A percentile compares a stretch with the other conserved stretches of the same genome.
phyloP scores from a whole-genome alignment of 2,329 filamentous ascomycete genomes.

The Nigrograna mackinnonii region DNA sequence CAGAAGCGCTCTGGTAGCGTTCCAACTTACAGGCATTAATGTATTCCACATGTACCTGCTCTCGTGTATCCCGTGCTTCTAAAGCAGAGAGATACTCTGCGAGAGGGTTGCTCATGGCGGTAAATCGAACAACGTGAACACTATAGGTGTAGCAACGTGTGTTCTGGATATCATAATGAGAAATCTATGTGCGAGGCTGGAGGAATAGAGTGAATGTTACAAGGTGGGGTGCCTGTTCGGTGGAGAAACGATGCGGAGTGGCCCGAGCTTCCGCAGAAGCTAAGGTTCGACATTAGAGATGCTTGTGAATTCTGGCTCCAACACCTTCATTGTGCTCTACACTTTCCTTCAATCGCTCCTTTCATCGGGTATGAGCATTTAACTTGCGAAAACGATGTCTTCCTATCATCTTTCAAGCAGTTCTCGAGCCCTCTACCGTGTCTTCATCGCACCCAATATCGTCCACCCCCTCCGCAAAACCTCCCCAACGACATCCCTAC shows the following conservation, averaged over 20 bases:
- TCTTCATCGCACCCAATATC: conserved; percentile 46
- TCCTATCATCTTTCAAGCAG: conserved; percentile 34
- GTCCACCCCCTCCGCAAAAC: conserved; percentile 14
- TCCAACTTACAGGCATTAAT: conserved; percentile 74
- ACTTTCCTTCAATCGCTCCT: too few species aligned
- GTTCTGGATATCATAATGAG: conserved; percentile 20
- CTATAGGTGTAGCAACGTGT: conserved; percentile 1
- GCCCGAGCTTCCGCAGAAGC: too few species aligned
- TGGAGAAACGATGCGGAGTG: too few species aligned
- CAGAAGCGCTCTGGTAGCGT: not conserved
- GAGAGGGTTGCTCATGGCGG: conserved; percentile 71
- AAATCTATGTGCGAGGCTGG: conserved; percentile 1
- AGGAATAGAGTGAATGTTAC: conserved; percentile 4
- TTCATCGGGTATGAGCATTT: too few species aligned
- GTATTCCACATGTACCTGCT: conserved; percentile 67
- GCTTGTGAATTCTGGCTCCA: too few species aligned
- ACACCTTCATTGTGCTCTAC: too few species aligned
- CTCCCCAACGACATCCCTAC: conserved; percentile 15
- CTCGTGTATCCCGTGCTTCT: conserved; percentile 70
- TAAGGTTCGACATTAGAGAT: too few species aligned
- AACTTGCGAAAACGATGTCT: too few species aligned
- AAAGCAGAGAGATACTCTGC: conserved; percentile 80
- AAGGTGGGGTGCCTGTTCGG: too few species aligned
- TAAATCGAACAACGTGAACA: conserved; percentile 6
- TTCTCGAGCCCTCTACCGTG: conserved; percentile 46